These are phyloP conservation scores for Globisporangium yorkense DNA, from an alignment of 352 stramenopile genomes.

Conservation along the genomic window DNA sequence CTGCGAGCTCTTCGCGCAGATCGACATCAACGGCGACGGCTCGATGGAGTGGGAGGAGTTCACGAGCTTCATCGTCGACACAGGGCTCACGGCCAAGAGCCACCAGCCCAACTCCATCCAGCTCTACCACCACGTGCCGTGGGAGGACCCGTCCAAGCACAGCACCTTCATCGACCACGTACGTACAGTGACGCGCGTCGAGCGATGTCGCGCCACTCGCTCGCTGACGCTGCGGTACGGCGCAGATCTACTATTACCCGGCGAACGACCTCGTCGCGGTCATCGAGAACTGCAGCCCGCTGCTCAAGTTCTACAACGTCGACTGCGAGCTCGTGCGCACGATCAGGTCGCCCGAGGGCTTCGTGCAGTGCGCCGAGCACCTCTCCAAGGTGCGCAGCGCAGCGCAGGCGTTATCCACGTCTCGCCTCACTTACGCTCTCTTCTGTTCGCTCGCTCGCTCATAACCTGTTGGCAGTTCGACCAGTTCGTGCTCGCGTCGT, in stretches of 20 bases:
- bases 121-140: conserved; percentile 69
- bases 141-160: conserved; percentile 85
- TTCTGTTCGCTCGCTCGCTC: not conserved
- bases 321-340: conserved; percentile 61
- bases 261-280: conserved; percentile 60
- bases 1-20: conserved; percentile 88
- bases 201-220: not conserved
- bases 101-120: conserved; percentile 87
- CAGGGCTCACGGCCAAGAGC: conserved; percentile 70
- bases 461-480: conserved; percentile 21
- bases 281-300: conserved; percentile 66
- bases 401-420: not conserved
- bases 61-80: conserved; percentile 89
- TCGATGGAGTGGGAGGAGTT: conserved; percentile 93
- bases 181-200: not conserved
- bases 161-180: conserved; percentile 75
- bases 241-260: conserved; percentile 77
- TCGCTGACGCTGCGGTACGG: not conserved
- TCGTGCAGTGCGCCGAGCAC: conserved; percentile 76
- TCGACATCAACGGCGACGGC: conserved; percentile 89
- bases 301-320: conserved; percentile 81
- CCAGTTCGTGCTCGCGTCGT: conserved; percentile 77
- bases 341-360: conserved; percentile 62
- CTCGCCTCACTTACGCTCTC: not conserved
- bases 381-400: conserved; percentile 34